Conservation (phyloP, 2,329 filamentous ascomycete species). For the Colletotrichum chrysophilum region DNA sequence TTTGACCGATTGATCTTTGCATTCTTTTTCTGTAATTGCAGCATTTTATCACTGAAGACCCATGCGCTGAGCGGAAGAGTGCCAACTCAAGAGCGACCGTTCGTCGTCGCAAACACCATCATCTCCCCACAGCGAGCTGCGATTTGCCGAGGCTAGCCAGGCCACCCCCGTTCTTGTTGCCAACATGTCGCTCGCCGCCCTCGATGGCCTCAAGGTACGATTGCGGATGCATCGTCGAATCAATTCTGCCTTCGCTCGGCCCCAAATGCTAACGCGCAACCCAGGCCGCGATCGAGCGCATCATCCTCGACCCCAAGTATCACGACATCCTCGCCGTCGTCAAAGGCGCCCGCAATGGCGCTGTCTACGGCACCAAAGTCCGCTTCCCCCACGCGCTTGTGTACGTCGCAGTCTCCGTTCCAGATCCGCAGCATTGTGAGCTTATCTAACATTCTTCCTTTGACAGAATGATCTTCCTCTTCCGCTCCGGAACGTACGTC, state of each 20-base stretch:
- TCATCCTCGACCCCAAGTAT: constrained; percentile 83
- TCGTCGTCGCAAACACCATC: not conserved
- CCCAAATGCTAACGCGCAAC: not conserved
- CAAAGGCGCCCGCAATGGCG: constrained; percentile 95
- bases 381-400: constrained; percentile 98
- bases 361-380: constrained; percentile 96
- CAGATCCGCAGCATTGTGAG: not conserved
- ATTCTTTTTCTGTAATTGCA: not conserved
- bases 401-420: constrained; percentile 39
- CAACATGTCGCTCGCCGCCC: constrained; percentile 19
- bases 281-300: constrained; percentile 73
- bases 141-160: constrained; percentile 19
- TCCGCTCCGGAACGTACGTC: constrained; percentile 86
- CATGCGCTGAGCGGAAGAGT: constrained; percentile 4
- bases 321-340: constrained; percentile 84
- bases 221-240: not conserved
- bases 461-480: constrained; percentile 90
- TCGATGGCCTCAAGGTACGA: constrained; percentile 20
- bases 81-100: not conserved
- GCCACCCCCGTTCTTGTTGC: not conserved
- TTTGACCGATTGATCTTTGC: not conserved
- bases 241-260: not conserved
- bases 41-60: not conserved
- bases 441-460: not conserved
- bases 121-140: not conserved